Base-by-base conservation (phyloP, 2,329 filamentous ascomycete species). In the Talaromyces sp. region DNA sequence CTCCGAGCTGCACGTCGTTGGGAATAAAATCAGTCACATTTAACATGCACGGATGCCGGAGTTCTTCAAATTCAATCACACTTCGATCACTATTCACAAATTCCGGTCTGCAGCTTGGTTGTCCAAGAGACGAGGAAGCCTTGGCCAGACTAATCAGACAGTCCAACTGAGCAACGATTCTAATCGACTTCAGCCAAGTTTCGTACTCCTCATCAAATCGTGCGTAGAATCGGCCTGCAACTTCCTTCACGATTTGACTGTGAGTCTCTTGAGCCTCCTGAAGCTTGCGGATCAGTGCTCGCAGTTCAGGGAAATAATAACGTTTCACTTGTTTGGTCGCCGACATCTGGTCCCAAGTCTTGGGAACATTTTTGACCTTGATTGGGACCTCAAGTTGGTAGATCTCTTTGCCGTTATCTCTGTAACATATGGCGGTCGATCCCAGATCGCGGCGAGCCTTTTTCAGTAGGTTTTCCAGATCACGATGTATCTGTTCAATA, bases 191-290 rank as follows among this genome's bases (percentile, higher is more conserved):
- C 25, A 97, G 83, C 95, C 95, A 99, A 2, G 84, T 86, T 6
- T 84, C 80, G 70, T 97, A 96, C 70, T 96, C 86, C 63, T 90
- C 84, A 68, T 98, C 95, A 71, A 99, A 99, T 25, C 91, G 89
- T 63, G 84, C 84, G 74, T 90, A 96, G 79, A 99, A 92, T 42
- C 92, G 86, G 25, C 85, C 83, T 0, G 91, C 86, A 35, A 97
- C 91, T 58, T 96, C 91, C 68, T 93, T 92, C 58, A 93, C 86
- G 42, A 98, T 90, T 71, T 99, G 93, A 3, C 88, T 88, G 75
- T 98, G 95, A 0, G 87, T 95, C 75, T 99, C 95, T 72, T 96
- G 93, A 1, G 92, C 91, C 77, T 99, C 95, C 72, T 96, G 95
- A 18, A 98, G 83, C 69, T 92, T 85, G 57, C 93, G 89, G 23